Evolutionary conservation across 257 asterid species (phyloP), one percentile per base, ranked within the genome.

Genomic region (Capsicum baccatum): DNA sequence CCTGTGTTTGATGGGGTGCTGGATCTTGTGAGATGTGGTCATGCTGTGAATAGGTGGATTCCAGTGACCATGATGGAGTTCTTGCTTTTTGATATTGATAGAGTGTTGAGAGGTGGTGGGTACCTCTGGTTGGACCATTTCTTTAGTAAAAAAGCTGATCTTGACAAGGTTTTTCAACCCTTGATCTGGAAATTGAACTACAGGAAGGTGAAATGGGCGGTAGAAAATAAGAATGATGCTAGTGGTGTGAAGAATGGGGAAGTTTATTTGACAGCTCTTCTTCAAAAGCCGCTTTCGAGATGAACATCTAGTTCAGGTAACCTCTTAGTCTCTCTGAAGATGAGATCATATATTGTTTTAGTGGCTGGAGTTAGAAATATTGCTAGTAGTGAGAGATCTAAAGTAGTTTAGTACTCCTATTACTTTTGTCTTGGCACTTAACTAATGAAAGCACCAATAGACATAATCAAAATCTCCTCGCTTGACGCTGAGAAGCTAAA

Each of bases 121-220:
- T 93, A 94, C 89, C 87, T 96, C 52, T 91, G 90, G 92, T 48
- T 94, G 86, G 99, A 96, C 58, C 97, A 89, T 87, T 94, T 96
- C 66, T 96, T 96, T 87, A 91, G 99, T 84, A 94, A 93, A 86
- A 91, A n/a, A 48, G 0, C 68, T 82, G 98, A 96, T 92, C 97
- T 96, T 88, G 99, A 92, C 6, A 90, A 88, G 86, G 95, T 94
- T n/a, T 96, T 83, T 84, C 64, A 91, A 9, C 97, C 99, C 0
- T 83, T 94, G 93, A 92, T 96, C 44, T 94, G 96, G 85, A 94
- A 92, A 79, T 60, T 96, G 86, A 98, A 96, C 78, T 96, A 92
- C 92, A 96, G 89, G 97, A 96, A 92, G 89, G 97, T 96, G 87
- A 96, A 96, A 83, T 96, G 99, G 99, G 97, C 97, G 14, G 99